phyloP scores from a whole-genome alignment of 2,329 filamentous ascomycete species.

The Fusarium euwallaceae region DNA sequence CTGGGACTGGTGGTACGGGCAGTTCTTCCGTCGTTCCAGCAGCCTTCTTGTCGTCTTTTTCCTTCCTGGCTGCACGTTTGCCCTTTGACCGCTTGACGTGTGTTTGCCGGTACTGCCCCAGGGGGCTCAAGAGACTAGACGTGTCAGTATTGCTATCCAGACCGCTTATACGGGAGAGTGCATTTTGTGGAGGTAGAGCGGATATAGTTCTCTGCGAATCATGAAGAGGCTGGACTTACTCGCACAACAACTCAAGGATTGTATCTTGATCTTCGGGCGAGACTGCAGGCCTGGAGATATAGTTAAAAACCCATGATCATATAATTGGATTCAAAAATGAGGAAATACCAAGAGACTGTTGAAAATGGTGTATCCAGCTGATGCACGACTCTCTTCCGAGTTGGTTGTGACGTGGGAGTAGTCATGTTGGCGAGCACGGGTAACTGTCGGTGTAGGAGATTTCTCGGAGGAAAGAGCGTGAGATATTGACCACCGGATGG shows the following conservation, averaged over 20 bases:
- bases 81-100: constrained; percentile 71
- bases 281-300: constrained; percentile 69
- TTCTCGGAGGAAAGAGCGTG: not conserved
- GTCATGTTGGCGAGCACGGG: constrained; percentile 40
- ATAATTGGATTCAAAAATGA: not conserved
- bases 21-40: constrained; percentile 28
- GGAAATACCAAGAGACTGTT: constrained; percentile 67
- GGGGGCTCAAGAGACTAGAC: constrained; percentile 70
- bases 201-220: no score
- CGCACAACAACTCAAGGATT: constrained; percentile 76
- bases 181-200: not conserved
- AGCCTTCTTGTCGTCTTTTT: constrained; percentile 54
- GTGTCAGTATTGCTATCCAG: constrained; percentile 11
- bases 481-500: not conserved
- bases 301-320: constrained; percentile 11
- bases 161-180: not conserved
- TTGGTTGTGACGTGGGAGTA: constrained; percentile 34
- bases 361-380: constrained; percentile 77
- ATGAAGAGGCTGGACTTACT: constrained; percentile 58
- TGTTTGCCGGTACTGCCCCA: constrained; percentile 71
- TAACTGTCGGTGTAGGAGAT: not conserved
- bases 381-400: constrained; percentile 70
- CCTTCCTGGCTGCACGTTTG: constrained; percentile 66
- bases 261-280: constrained; percentile 69
- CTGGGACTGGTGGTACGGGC: constrained; percentile 59